Conservation (phyloP, 257 asterid species). For the Nyctanthes arbortristis region DNA sequence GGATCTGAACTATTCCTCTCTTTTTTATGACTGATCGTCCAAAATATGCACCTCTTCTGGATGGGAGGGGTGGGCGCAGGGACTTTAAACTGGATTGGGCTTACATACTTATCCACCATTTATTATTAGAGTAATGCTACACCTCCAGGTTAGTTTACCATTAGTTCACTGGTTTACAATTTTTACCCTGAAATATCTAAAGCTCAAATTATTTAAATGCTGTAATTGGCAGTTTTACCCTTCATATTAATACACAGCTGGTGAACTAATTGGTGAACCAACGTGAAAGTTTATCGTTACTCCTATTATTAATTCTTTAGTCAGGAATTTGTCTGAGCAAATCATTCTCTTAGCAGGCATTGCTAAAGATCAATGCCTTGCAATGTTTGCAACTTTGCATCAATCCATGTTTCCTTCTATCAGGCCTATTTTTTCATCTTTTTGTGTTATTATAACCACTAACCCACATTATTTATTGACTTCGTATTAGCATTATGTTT, state of each 20-base stretch:
- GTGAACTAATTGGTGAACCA: too few species aligned
- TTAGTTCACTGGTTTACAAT: too few species aligned
- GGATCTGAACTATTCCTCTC: not conserved
- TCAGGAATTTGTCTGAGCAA: not conserved
- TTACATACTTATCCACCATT: not conserved
- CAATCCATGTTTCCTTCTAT: not conserved
- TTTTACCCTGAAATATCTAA: too few species aligned
- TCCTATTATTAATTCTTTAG: not conserved
- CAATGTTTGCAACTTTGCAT: not conserved
- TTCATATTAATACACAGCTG: too few species aligned
- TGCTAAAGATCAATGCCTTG: not conserved
- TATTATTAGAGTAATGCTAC: too few species aligned
- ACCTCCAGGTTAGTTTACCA: too few species aligned
- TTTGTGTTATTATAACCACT: conserved; percentile 7
- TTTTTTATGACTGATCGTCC: not conserved
- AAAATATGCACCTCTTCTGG: not conserved
- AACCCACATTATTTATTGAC: conserved; percentile 7
- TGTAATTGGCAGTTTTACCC: too few species aligned
- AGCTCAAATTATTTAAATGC: too few species aligned
- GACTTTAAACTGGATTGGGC: too few species aligned
- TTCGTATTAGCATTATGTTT: conserved; percentile 26
- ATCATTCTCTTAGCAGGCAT: not conserved
- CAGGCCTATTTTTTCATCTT: not conserved
- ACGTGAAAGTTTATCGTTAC: too few species aligned
- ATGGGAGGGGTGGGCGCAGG: too few species aligned